Evolutionary conservation across 345 rosid genomes (phyloP).

Genomic region (Nephelium lappaceum): DNA sequence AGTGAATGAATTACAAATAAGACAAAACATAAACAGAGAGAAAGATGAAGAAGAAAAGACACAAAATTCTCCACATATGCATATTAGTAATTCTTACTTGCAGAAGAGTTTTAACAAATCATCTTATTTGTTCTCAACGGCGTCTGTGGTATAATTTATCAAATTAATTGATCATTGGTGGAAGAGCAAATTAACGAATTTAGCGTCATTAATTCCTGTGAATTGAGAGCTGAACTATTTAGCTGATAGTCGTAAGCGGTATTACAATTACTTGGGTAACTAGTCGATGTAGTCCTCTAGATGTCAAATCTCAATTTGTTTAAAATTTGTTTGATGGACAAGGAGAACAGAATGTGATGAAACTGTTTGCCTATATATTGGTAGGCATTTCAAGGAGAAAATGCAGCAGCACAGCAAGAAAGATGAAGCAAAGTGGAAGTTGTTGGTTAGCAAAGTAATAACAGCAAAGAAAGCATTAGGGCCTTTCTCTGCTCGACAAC

Average conservation of each 20-base stretch:
- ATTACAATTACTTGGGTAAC: not conserved
- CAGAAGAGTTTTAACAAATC: not conserved
- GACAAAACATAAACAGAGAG: not conserved
- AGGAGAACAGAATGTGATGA: no score
- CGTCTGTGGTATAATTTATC: not conserved
- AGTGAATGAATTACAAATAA: not conserved
- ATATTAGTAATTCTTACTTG: not conserved
- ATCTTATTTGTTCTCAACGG: not conserved
- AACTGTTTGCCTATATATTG: not conserved
- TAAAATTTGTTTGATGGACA: not conserved
- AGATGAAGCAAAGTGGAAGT: slow-evolving; percentile 68
- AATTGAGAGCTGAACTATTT: not conserved
- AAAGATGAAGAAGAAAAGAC: not conserved
- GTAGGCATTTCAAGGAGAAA: slow-evolving; percentile 68
- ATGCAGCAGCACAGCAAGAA: slow-evolving; percentile 70
- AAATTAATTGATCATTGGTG: not conserved
- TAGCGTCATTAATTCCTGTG: not conserved
- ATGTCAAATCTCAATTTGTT: not conserved
- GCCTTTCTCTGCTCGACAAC: slow-evolving; percentile 44
- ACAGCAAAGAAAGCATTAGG: slow-evolving; percentile 58
- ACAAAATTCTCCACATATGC: not conserved
- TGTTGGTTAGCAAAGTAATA: slow-evolving; percentile 69
- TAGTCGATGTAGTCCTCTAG: not conserved
- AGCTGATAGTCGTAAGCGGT: not conserved
- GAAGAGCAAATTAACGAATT: not conserved